A percentile compares a stretch with the other conserved stretches of the same genome.
Conservation (phyloP, 1,139 yeast species). For the Candida pseudocylindracea region DNA sequence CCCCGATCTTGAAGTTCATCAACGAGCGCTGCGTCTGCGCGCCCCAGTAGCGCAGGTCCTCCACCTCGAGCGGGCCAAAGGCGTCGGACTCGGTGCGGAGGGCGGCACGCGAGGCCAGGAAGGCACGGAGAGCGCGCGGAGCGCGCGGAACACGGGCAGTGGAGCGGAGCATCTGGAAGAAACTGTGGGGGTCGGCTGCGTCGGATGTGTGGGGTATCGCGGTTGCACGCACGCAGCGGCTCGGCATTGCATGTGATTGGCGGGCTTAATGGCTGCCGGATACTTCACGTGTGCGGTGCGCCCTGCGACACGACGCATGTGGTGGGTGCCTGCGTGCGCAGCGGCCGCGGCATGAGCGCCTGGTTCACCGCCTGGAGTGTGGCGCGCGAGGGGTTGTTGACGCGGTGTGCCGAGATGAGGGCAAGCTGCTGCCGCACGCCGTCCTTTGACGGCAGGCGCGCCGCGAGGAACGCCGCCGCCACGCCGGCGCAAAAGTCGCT, state of each 20-base stretch:
- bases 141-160: too few species aligned
- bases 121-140: not conserved
- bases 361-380: constrained; percentile 47
- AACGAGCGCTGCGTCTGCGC: constrained; percentile 94
- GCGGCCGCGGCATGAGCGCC: constrained; percentile 8
- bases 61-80: constrained; percentile 88
- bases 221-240: too few species aligned
- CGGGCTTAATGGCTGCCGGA: too few species aligned
- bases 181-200: too few species aligned
- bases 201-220: too few species aligned
- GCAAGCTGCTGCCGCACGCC: constrained; percentile 35
- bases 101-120: constrained; percentile 2
- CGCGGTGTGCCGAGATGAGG: constrained; percentile 17
- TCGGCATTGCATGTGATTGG: too few species aligned
- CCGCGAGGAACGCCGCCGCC: constrained; percentile 20
- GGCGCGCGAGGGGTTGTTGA: constrained; percentile 55
- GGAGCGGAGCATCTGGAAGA: too few species aligned
- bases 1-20: constrained; percentile 91
- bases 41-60: constrained; percentile 77
- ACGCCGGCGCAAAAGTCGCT: constrained; percentile 45
- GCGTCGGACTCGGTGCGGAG: constrained; percentile 82
- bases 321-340: too few species aligned
- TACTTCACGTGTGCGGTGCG: too few species aligned
- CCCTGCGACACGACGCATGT: too few species aligned
- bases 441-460: constrained; percentile 19